A percentile compares a stretch with the other conserved stretches of the same genome.
These are phyloP conservation scores for Botryotinia calthae DNA, from an alignment of 2,329 filamentous ascomycete genomes.

Conservation along the genomic window DNA sequence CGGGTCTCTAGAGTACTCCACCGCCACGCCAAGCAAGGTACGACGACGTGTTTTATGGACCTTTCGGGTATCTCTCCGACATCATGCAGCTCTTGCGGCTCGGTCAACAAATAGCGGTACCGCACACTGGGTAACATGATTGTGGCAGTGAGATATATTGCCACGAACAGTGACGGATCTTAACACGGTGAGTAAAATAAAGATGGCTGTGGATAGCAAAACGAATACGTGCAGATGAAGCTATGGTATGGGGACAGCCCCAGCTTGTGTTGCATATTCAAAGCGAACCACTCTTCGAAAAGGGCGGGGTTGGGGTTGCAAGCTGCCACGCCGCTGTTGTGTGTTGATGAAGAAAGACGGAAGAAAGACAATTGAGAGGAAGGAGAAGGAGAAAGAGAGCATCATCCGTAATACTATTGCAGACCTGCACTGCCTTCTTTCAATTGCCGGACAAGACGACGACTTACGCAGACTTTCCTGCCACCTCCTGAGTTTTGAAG, in stretches of 20 bases:
- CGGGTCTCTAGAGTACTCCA: not conserved
- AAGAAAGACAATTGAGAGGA: not conserved
- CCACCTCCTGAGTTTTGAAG: not conserved
- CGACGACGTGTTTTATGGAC: slow-evolving; percentile 16
- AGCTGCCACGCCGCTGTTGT: not conserved
- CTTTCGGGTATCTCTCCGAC: slow-evolving; percentile 5
- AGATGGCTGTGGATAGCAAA: slow-evolving; percentile 4
- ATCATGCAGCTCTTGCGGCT: slow-evolving; percentile 4
- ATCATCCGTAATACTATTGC: not conserved
- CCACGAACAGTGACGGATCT: slow-evolving; percentile 4
- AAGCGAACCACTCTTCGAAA: not conserved
- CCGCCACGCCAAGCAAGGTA: slow-evolving; percentile 13
- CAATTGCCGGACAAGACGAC: not conserved
- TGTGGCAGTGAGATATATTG: slow-evolving; percentile 2
- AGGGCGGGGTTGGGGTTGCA: slow-evolving; percentile 13
- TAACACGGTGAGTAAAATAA: slow-evolving; percentile 2
- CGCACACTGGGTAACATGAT: not conserved
- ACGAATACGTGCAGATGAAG: slow-evolving; percentile 8
- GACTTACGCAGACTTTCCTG: not conserved
- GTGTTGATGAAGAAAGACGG: not conserved
- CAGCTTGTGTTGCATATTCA: not conserved
- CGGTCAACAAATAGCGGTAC: not conserved
- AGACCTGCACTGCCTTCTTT: not conserved
- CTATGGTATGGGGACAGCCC: not conserved
- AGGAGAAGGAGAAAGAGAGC: not conserved